phyloP scores from a whole-genome alignment of 805 yeast genomes.

The Starmera pachycereana region DNA sequence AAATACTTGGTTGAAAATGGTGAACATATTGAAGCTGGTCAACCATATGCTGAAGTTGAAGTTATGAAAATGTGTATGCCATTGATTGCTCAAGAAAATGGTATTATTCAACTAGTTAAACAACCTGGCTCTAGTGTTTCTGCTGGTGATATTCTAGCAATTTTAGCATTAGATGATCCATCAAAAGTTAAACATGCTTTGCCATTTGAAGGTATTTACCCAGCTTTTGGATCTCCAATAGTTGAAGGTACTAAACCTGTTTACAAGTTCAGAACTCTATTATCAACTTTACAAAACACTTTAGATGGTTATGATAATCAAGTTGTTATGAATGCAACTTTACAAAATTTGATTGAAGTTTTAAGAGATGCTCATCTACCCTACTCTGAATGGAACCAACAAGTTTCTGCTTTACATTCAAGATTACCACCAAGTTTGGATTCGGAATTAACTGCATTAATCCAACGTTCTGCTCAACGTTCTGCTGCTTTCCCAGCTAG shows the following conservation, averaged over 20 bases:
- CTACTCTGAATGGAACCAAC: conserved; percentile 82
- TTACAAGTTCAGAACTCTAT: conserved; percentile 53
- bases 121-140: conserved; percentile 97
- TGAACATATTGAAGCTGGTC: conserved; percentile 85
- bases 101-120: conserved; percentile 83
- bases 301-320: conserved; percentile 92
- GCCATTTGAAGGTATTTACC: conserved; percentile 91
- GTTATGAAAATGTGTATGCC: conserved; percentile 99
- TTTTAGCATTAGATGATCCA: conserved; percentile 90
- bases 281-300: conserved; percentile 62
- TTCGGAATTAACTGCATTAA: conserved; percentile 47
- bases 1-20: conserved; percentile 91
- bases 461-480: conserved; percentile 57
- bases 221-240: conserved; percentile 76
- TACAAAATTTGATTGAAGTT: conserved; percentile 60
- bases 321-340: conserved; percentile 80
- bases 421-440: conserved; percentile 78
- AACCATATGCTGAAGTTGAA: conserved; percentile 96
- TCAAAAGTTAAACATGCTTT: conserved; percentile 93
- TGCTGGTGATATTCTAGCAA: conserved; percentile 96
- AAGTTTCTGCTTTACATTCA: conserved; percentile 83
- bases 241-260: conserved; percentile 78
- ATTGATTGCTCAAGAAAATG: conserved; percentile 84
- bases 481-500: conserved; percentile 89
- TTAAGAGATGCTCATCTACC: conserved; percentile 79